A percentile compares a stretch with the other conserved stretches of the same genome.
Evolutionary conservation across 176 grass and related monocot species (phyloP).

Genomic region (Raddia distichophylla): DNA sequence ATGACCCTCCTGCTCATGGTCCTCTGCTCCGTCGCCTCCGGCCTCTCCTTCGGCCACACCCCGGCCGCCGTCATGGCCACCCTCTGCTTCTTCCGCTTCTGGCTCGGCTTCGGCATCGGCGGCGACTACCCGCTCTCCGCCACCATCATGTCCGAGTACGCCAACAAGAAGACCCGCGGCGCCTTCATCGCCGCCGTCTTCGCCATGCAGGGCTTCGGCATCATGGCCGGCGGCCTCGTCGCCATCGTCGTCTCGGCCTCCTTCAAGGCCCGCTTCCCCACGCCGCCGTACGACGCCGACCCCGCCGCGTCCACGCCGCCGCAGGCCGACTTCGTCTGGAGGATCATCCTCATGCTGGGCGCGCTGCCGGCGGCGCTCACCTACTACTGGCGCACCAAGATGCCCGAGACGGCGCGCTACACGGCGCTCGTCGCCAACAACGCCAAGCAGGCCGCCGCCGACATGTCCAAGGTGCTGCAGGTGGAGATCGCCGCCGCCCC

Average conservation of each 20-base stretch:
- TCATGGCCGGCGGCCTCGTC: slow-evolving; percentile 63
- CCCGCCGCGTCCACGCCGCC: slow-evolving; percentile 49
- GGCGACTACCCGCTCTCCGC: slow-evolving; percentile 83
- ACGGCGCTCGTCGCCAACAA: slow-evolving; percentile 69
- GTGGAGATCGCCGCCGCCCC: slow-evolving; percentile 39
- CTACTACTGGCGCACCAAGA: slow-evolving; percentile 83
- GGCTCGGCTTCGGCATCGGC: slow-evolving; percentile 80
- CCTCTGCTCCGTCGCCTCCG: slow-evolving; percentile 70
- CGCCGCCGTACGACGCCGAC: slow-evolving; percentile 47
- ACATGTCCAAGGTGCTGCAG: slow-evolving; percentile 56
- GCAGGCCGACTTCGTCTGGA: slow-evolving; percentile 65
- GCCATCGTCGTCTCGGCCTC: slow-evolving; percentile 58
- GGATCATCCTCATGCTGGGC: slow-evolving; percentile 74
- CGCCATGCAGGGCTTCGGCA: slow-evolving; percentile 86
- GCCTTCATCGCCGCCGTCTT: slow-evolving; percentile 75
- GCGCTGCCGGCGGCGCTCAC: slow-evolving; percentile 59
- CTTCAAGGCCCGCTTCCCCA: slow-evolving; percentile 49
- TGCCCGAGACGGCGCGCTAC: slow-evolving; percentile 86
- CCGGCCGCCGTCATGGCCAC: slow-evolving; percentile 58
- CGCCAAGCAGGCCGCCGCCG: slow-evolving; percentile 44
- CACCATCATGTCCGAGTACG: slow-evolving; percentile 98
- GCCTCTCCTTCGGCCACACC: slow-evolving; percentile 62
- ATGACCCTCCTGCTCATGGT: slow-evolving; percentile 90
- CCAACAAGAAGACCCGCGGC: slow-evolving; percentile 64
- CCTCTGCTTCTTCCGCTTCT: slow-evolving; percentile 91